A percentile compares a stretch with the other conserved stretches of the same genome.
phyloP scores from a whole-genome alignment of 164 flowering plant species.

The Euptelea pleiosperma region DNA sequence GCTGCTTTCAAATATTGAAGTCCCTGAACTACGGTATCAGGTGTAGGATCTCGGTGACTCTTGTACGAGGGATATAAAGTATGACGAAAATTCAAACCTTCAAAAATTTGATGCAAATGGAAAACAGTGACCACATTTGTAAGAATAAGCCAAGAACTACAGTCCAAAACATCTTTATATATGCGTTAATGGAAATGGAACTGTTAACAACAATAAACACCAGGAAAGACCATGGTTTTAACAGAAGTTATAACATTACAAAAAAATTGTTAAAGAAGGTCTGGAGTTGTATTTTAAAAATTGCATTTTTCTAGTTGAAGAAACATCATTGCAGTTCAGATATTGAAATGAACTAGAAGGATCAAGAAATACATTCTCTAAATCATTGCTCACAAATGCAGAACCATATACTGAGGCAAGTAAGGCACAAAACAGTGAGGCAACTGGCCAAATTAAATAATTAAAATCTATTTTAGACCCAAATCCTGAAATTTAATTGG shows the following conservation, averaged over 20 bases:
- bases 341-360: not conserved
- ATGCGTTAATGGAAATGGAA: not conserved
- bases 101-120: constrained; percentile 20
- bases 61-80: constrained; percentile 84
- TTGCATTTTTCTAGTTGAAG: not conserved
- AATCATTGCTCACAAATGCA: not conserved
- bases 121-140: too few species aligned
- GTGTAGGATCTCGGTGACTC: constrained; percentile 88
- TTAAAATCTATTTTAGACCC: too few species aligned
- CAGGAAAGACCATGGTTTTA: not conserved
- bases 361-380: not conserved
- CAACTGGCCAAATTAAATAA: too few species aligned
- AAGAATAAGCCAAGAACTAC: not conserved
- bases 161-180: not conserved
- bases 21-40: constrained; percentile 92
- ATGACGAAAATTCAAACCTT: constrained; percentile 87
- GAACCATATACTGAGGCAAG: too few species aligned
- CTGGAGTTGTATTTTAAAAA: not conserved
- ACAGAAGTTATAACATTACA: not conserved
- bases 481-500: too few species aligned
- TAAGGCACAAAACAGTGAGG: too few species aligned
- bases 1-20: constrained; percentile 93
- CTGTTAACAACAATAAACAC: not conserved
- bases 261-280: too few species aligned
- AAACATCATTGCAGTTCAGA: not conserved